These are phyloP conservation scores for Cucumis melo DNA, from an alignment of 306 rosid species.

Conservation along the genomic window DNA sequence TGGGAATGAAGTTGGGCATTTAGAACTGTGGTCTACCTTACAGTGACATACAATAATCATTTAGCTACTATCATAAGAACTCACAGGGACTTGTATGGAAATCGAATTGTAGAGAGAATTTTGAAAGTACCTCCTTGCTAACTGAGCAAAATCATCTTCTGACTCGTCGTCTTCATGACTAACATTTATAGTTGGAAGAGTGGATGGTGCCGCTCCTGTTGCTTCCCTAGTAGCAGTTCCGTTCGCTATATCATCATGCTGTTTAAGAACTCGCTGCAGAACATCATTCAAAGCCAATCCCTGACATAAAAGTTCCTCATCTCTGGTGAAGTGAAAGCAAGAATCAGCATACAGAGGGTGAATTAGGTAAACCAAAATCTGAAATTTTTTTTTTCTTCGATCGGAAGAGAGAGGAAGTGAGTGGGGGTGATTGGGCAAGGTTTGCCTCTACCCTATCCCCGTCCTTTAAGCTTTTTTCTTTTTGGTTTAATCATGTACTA, in stretches of 20 bases:
- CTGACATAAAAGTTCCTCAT: slow-evolving; percentile 62
- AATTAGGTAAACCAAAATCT: neutral
- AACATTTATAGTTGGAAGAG: slow-evolving; percentile 55
- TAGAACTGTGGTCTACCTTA: neutral
- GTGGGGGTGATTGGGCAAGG: neutral
- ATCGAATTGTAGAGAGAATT: neutral
- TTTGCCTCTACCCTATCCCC: neutral
- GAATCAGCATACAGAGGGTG: slow-evolving; percentile 6
- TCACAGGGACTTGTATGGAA: neutral
- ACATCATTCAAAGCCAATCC: slow-evolving; percentile 75
- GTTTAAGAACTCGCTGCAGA: slow-evolving; percentile 69
- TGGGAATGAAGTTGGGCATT: neutral
- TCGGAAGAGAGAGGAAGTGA: neutral
- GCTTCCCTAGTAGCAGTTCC: slow-evolving; percentile 32
- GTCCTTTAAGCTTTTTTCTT: neutral
- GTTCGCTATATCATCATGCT: slow-evolving; percentile 50
- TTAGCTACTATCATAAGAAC: neutral
- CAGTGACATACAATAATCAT: neutral
- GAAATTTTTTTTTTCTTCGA: neutral
- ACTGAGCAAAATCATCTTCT: slow-evolving; percentile 74
- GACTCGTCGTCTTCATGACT: slow-evolving; percentile 75
- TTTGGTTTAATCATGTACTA: neutral
- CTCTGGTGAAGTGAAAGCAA: slow-evolving; percentile 37
- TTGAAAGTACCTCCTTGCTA: slow-evolving; percentile 57
- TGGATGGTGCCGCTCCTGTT: slow-evolving; percentile 41